These are phyloP conservation scores for Henckelia pumila DNA, from an alignment of 257 asterid genomes.

Conservation along the genomic window DNA sequence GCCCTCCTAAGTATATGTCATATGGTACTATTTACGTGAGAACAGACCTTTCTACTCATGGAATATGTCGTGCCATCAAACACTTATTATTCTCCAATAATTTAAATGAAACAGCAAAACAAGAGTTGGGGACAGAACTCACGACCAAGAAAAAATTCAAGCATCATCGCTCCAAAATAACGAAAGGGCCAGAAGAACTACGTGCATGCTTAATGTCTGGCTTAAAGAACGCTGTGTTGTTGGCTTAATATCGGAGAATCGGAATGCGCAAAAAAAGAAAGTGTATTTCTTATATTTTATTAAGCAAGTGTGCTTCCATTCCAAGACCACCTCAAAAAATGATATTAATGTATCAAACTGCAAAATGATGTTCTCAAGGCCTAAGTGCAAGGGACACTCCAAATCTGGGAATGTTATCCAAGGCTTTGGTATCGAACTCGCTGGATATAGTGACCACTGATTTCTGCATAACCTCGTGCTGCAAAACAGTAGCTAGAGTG, in stretches of 20 bases:
- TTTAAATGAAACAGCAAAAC: background rate
- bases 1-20: background rate
- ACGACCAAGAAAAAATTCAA: background rate
- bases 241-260: conserved; percentile 24
- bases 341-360: conserved; percentile 21
- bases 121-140: conserved; percentile 19
- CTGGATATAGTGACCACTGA: conserved; percentile 68
- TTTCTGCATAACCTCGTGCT: conserved; percentile 62
- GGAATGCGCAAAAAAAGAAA: background rate
- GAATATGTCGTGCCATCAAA: background rate
- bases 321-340: conserved; percentile 28
- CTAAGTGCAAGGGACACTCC: conserved; percentile 64
- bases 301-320: conserved; percentile 7
- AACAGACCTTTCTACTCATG: background rate
- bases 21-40: background rate
- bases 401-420: conserved; percentile 75
- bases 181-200: conserved; percentile 15
- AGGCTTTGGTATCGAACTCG: conserved; percentile 73
- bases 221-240: conserved; percentile 2
- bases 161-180: background rate
- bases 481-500: conserved; percentile 60
- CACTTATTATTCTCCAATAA: no score
- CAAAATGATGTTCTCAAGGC: conserved; percentile 41
- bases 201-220: conserved; percentile 25
- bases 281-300: background rate